A percentile compares a stretch with the other conserved stretches of the same genome.
Evolutionary conservation across 257 asterid species (phyloP).

Genomic region (Knoxia roxburghii): DNA sequence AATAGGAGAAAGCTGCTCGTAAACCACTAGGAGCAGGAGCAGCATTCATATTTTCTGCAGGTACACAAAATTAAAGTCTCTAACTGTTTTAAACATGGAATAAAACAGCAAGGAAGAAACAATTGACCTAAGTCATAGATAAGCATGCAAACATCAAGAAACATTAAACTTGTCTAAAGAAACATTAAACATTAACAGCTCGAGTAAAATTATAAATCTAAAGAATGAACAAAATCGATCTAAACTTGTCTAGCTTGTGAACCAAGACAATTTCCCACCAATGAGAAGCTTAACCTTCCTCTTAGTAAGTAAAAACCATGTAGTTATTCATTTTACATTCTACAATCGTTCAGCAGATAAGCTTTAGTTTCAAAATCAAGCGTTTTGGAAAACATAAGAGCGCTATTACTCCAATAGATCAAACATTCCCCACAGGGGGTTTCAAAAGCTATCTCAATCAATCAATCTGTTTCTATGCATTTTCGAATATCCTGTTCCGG

Average conservation of each 20-base stretch:
- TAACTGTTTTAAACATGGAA: not conserved
- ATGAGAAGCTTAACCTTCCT: not conserved
- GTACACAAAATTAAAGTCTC: not conserved
- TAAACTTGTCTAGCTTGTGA: not conserved
- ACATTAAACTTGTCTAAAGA: no score
- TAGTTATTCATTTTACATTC: not conserved
- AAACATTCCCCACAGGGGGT: no score
- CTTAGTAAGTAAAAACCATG: not conserved
- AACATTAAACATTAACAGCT: not conserved
- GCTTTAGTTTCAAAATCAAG: not conserved
- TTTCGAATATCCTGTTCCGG: no score
- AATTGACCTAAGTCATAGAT: not conserved
- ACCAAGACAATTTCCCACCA: not conserved
- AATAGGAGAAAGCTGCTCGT: conserved; percentile 71
- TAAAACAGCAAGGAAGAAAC: not conserved
- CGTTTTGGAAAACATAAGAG: not conserved
- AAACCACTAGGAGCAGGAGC: conserved; percentile 37
- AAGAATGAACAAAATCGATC: not conserved
- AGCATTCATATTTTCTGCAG: conserved; percentile 37
- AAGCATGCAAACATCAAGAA: not conserved
- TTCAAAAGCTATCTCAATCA: no score
- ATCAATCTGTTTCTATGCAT: no score
- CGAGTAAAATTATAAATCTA: not conserved
- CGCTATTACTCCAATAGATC: no score
- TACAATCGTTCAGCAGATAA: conserved; percentile 3